These are phyloP conservation scores for Salicornia ramosissima DNA, from an alignment of 148 eudicot species.

Conservation along the genomic window DNA sequence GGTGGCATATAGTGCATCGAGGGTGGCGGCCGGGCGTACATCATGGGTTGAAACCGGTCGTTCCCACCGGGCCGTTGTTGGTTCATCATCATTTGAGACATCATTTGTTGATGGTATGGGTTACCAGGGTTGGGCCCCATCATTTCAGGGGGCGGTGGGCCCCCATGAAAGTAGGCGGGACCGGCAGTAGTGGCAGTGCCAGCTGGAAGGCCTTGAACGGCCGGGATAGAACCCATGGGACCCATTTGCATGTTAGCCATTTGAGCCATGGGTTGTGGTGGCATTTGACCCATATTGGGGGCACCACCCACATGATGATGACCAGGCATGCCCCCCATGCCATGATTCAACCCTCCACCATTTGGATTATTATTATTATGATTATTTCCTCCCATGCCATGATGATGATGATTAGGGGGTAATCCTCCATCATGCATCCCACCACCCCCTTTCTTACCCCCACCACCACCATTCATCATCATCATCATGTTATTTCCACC, in stretches of 20 bases:
- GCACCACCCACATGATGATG: slow-evolving; percentile 31
- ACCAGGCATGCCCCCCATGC: slow-evolving; percentile 26
- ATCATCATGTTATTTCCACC: slow-evolving; percentile 19
- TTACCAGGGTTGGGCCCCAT: slow-evolving; percentile 46
- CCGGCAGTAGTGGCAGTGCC: slow-evolving; percentile 34
- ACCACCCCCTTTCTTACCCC: slow-evolving; percentile 38
- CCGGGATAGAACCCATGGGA: slow-evolving; percentile 46
- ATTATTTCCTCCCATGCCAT: slow-evolving; percentile 34
- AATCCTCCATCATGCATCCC: slow-evolving; percentile 43
- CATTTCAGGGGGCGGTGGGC: slow-evolving; percentile 41
- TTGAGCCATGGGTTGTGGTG: slow-evolving; percentile 40
- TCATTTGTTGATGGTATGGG: slow-evolving; percentile 66
- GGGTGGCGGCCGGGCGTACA: slow-evolving; percentile 81
- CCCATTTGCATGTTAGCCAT: slow-evolving; percentile 68
- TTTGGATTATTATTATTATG: too few relatives aligned
- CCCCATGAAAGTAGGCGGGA: slow-evolving; percentile 43
- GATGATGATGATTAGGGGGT: slow-evolving; percentile 26
- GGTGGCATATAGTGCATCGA: slow-evolving; percentile 71
- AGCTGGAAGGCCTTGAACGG: slow-evolving; percentile 74
- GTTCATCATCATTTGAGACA: slow-evolving; percentile 89
- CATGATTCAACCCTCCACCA: slow-evolving; percentile 28
- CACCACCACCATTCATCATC: slow-evolving; percentile 33
- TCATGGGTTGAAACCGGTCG: slow-evolving; percentile 93
- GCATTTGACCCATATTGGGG: slow-evolving; percentile 37
- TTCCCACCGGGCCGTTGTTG: slow-evolving; percentile 72